These are phyloP conservation scores for Lasiodiplodia sp. DNA, from an alignment of 2,329 filamentous ascomycete genomes.

Conservation along the genomic window DNA sequence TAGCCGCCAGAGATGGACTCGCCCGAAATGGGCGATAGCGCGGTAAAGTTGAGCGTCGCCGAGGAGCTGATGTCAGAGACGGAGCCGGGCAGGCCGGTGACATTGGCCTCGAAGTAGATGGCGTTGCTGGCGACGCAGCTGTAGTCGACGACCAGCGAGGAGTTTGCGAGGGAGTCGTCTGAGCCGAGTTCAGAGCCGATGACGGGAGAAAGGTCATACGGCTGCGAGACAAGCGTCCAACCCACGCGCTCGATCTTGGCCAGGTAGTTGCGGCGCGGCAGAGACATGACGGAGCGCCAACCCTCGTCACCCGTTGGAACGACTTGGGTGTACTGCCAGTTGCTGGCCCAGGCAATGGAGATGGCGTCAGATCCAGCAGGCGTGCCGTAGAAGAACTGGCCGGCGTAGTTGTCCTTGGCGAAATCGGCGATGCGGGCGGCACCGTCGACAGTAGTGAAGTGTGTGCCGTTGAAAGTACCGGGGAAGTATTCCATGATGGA, in stretches of 20 bases:
- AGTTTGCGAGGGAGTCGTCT: conserved; percentile 57
- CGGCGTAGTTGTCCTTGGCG: conserved; percentile 63
- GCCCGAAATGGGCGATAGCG: conserved; percentile 57
- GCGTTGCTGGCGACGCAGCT: conserved; percentile 58
- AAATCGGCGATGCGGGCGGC: conserved; percentile 55
- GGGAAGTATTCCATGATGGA: conserved; percentile 64
- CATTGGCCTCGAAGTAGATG: conserved; percentile 62
- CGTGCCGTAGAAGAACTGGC: conserved; percentile 62
- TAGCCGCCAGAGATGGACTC: conserved; percentile 61
- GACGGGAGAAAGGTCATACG: conserved; percentile 59
- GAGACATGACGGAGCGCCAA: conserved; percentile 61
- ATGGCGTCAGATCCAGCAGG: conserved; percentile 49
- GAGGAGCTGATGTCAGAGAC: conserved; percentile 37
- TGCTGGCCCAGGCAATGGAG: conserved; percentile 64
- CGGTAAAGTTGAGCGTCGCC: conserved; percentile 60
- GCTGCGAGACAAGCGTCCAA: conserved; percentile 59
- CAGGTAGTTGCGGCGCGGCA: conserved; percentile 61
- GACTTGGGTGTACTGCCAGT: conserved; percentile 65
- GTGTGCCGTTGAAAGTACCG: conserved; percentile 69
- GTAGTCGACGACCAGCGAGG: conserved; percentile 60
- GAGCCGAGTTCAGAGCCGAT: conserved; percentile 54
- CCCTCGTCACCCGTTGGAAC: conserved; percentile 64
- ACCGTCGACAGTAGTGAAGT: conserved; percentile 58
- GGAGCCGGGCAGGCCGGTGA: conserved; percentile 52
- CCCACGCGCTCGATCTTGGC: conserved; percentile 60